Percentiles rank a stretch among this genome's conserved stretches.
Conservation (phyloP, 1,284 basidiomycete genomes). For the Lignosus rhinocerotis region DNA sequence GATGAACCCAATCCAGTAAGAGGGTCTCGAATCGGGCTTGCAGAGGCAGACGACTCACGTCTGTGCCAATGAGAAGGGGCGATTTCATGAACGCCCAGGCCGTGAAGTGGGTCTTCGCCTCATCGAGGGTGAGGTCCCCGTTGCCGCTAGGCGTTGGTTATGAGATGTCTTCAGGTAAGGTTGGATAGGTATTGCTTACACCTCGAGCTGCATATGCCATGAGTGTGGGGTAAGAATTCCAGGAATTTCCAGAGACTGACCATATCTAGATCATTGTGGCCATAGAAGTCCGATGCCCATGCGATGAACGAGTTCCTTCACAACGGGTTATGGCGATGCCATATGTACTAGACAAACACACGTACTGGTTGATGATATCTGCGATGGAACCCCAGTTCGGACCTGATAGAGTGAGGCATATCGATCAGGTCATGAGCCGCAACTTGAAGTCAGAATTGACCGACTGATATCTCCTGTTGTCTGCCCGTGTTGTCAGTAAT, state of each 20-base stretch:
- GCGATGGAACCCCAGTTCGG: slow-evolving; percentile 40
- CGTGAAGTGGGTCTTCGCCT: slow-evolving; percentile 63
- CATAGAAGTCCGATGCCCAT: slow-evolving; percentile 59
- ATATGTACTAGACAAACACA: neutral
- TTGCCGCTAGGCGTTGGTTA: slow-evolving; percentile 45
- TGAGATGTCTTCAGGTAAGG: neutral
- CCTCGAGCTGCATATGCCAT: slow-evolving; percentile 43
- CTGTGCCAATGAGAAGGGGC: slow-evolving; percentile 49
- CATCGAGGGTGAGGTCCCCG: slow-evolving; percentile 55
- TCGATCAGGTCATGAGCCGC: neutral
- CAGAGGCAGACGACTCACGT: slow-evolving; percentile 26
- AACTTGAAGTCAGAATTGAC: neutral
- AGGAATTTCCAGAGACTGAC: slow-evolving; percentile 32
- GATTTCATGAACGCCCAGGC: slow-evolving; percentile 69
- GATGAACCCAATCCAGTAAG: neutral
- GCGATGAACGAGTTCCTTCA: slow-evolving; percentile 43
- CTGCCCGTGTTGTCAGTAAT: slow-evolving; percentile 3
- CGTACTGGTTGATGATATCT: slow-evolving; percentile 44
- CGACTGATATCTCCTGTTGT: slow-evolving; percentile 37
- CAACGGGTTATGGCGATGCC: neutral
- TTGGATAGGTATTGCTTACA: slow-evolving; percentile 35
- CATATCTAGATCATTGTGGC: slow-evolving; percentile 63
- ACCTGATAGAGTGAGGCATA: slow-evolving; percentile 2
- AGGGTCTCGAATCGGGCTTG: neutral
- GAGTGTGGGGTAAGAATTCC: neutral